These are phyloP conservation scores for Chlorella vulgaris DNA, from an alignment of 139 green algal genomes.

Conservation along the genomic window DNA sequence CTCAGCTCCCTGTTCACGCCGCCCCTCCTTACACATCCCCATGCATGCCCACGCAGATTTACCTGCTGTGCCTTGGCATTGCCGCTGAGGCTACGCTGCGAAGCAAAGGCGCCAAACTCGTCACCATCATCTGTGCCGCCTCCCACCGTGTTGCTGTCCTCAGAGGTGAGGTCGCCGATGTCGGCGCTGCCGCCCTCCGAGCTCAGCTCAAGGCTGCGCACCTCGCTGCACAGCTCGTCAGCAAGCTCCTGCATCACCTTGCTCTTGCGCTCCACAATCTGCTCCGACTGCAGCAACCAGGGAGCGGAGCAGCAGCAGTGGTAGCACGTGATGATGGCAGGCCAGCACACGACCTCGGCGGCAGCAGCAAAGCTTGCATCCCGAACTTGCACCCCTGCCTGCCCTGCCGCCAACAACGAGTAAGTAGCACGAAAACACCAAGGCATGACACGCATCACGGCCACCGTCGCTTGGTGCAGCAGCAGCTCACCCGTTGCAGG, in stretches of 20 bases:
- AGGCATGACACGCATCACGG: no score
- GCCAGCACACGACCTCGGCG: no score
- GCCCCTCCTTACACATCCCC: no score
- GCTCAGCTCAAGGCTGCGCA: constrained; percentile 10
- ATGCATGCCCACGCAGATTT: no score
- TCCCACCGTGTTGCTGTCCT: neutral
- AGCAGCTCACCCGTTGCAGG: neutral
- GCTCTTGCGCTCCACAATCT: constrained; percentile 22
- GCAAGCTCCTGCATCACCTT: constrained; percentile 20
- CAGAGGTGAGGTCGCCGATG: neutral
- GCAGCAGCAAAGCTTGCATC: no score
- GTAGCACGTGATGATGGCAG: no score
- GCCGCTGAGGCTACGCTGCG: neutral
- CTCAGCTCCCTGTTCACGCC: no score
- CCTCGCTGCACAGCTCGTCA: neutral
- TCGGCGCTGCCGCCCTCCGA: neutral
- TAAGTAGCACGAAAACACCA: no score
- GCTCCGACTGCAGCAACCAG: neutral
- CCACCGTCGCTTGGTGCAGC: neutral
- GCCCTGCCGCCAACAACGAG: no score
- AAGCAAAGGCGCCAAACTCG: neutral
- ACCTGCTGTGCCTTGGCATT: neutral
- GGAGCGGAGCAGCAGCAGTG: neutral
- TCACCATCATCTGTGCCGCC: neutral
- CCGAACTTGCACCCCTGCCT: no score